Evolutionary conservation across 352 stramenopile genomes (phyloP).

Genomic region (Phytophthora cactorum): DNA sequence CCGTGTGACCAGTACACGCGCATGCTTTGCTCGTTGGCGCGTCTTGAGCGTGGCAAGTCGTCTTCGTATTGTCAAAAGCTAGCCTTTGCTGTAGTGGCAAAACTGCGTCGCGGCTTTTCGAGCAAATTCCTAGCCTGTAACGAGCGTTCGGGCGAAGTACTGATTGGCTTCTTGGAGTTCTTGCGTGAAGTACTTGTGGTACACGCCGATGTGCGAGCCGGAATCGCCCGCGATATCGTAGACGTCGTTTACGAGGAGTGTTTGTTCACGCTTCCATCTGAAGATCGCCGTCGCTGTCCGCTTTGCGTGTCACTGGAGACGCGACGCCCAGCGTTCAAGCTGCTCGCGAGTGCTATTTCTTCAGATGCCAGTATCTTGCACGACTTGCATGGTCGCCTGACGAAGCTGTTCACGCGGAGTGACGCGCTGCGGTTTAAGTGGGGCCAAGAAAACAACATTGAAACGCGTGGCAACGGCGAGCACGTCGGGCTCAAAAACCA

Average conservation of each 20-base stretch:
- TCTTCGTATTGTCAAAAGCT: constrained; percentile 59
- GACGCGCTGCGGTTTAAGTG: constrained; percentile 75
- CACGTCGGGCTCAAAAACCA: constrained; percentile 98
- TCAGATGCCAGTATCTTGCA: constrained; percentile 68
- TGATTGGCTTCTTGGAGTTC: constrained; percentile 82
- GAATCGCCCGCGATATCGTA: constrained; percentile 69
- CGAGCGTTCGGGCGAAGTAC: constrained; percentile 66
- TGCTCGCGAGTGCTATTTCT: constrained; percentile 82
- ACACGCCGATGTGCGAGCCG: constrained; percentile 55
- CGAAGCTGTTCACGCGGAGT: constrained; percentile 64
- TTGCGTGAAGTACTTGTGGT: constrained; percentile 70
- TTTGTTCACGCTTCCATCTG: constrained; percentile 80
- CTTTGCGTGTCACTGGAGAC: constrained; percentile 83
- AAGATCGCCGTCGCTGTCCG: constrained; percentile 65
- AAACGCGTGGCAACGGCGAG: constrained; percentile 81
- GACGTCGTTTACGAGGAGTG: constrained; percentile 88
- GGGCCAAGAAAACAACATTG: constrained; percentile 85
- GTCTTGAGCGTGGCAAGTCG: constrained; percentile 54
- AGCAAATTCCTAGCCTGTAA: constrained; percentile 84
- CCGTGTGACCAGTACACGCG: constrained; percentile 77
- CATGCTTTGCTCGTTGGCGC: constrained; percentile 74
- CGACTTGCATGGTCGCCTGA: constrained; percentile 62
- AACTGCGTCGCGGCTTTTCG: constrained; percentile 75
- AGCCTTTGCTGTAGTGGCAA: constrained; percentile 56
- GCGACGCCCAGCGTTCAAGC: constrained; percentile 78